Conservation (phyloP, 257 asterid genomes). For the Plantago ovata region DNA sequence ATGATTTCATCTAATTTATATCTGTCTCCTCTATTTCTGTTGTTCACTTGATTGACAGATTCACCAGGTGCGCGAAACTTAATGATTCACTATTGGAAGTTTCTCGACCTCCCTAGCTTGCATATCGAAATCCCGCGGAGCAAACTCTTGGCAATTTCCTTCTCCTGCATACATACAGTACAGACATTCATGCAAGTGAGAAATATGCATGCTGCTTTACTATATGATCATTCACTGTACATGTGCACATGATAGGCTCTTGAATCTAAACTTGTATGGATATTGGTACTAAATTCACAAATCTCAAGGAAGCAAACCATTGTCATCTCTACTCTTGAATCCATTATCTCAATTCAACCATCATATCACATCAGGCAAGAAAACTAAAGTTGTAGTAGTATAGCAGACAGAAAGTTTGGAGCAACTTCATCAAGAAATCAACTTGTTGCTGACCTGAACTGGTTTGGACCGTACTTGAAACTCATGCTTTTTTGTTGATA, state of each 20-base stretch:
- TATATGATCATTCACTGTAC: no score
- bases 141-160: slow-evolving; percentile 81
- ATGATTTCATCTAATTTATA: no score
- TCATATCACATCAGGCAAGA: not conserved
- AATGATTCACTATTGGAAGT: no score
- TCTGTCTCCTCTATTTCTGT: no score
- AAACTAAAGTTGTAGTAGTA: not conserved
- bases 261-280: no score
- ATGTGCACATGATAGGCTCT: no score
- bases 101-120: slow-evolving; percentile 32
- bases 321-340: not conserved
- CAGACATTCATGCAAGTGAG: slow-evolving; percentile 2
- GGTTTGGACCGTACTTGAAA: slow-evolving; percentile 59
- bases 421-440: not conserved
- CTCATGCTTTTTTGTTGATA: slow-evolving; percentile 40
- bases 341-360: not conserved
- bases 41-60: no score
- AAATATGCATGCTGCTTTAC: not conserved
- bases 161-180: slow-evolving; percentile 56
- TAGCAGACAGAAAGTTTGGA: not conserved
- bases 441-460: slow-evolving; percentile 37
- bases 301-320: not conserved
- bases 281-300: not conserved
- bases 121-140: slow-evolving; percentile 76
- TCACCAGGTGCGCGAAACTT: no score